Percentiles rank a stretch among this genome's conserved stretches.
phyloP scores from a whole-genome alignment of 306 rosid genomes.

The Biancaea sappan region DNA sequence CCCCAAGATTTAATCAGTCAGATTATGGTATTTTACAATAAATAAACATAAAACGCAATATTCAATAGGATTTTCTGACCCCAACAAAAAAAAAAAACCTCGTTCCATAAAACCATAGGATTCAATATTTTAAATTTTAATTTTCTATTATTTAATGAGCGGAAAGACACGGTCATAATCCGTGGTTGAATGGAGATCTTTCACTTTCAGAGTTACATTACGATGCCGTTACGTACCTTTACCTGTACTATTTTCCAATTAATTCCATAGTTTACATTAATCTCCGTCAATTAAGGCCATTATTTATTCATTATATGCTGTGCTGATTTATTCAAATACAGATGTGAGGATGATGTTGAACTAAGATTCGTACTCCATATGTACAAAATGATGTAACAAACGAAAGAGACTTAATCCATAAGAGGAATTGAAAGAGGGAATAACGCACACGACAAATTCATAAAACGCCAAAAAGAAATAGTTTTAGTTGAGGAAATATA shows the following conservation, averaged over 20 bases:
- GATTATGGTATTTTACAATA: neutral
- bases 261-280: neutral
- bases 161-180: neutral
- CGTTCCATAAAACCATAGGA: neutral
- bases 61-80: neutral
- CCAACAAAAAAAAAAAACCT: no score
- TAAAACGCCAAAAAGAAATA: neutral
- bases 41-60: neutral
- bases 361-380: neutral
- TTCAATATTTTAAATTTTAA: neutral
- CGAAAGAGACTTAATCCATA: neutral
- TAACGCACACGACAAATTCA: neutral
- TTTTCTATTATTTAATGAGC: neutral
- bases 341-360: neutral
- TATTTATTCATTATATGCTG: neutral
- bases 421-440: neutral
- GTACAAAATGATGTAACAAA: neutral
- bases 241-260: neutral
- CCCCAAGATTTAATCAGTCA: neutral
- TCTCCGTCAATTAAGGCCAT: neutral
- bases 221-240: neutral
- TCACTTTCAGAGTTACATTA: neutral
- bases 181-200: neutral
- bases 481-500: neutral
- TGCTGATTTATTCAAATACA: neutral